Evolutionary conservation across 1,139 yeast species (phyloP).

Genomic region (Kurtzmaniella quercitrusa): DNA sequence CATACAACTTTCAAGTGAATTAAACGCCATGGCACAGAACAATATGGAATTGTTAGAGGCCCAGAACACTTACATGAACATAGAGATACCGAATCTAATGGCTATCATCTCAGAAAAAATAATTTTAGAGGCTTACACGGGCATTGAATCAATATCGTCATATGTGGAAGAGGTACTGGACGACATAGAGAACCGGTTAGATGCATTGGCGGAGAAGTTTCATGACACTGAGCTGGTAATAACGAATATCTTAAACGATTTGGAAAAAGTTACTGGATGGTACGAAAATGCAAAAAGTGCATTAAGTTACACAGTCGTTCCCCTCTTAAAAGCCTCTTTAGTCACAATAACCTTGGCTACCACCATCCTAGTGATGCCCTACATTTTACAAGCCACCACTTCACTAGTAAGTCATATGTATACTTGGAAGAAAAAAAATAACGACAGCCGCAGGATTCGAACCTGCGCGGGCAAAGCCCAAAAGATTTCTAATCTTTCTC

Average conservation of each 20-base stretch:
- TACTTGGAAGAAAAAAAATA: constrained; percentile 10
- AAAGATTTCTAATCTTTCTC: constrained; percentile 34
- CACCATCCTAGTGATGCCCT: neutral
- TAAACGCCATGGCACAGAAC: neutral
- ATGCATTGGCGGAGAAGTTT: neutral
- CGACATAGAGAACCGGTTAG: neutral
- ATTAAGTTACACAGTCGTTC: neutral
- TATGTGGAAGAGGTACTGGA: neutral
- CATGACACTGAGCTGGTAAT: neutral
- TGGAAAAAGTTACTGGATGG: neutral
- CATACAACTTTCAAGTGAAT: neutral
- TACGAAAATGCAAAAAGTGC: neutral
- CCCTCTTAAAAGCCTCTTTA: neutral
- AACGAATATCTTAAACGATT: no score
- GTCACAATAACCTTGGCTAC: neutral
- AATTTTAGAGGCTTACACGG: neutral
- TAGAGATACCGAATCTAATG: neutral
- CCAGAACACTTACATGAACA: neutral
- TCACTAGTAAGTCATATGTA: neutral
- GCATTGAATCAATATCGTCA: neutral
- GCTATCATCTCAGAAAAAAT: neutral
- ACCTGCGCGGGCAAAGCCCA: constrained; percentile 36
- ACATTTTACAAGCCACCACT: neutral
- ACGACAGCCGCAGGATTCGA: constrained; percentile 36
- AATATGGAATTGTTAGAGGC: neutral